These are phyloP conservation scores for Xylariaceae sp. DNA, from an alignment of 2,329 filamentous ascomycete species.

Conservation along the genomic window DNA sequence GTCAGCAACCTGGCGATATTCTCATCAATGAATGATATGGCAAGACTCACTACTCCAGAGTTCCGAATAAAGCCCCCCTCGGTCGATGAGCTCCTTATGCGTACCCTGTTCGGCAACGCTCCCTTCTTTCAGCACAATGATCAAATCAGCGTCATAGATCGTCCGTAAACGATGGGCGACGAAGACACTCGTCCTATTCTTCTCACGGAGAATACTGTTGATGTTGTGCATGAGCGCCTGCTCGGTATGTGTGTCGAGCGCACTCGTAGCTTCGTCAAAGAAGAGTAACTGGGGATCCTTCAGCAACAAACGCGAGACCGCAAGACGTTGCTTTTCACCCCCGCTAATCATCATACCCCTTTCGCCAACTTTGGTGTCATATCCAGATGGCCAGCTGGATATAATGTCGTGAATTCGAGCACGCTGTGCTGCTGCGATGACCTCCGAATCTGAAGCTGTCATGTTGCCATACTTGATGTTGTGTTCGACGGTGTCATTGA, in stretches of 20 bases:
- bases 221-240: slow-evolving; percentile 88
- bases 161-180: slow-evolving; percentile 89
- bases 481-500: slow-evolving; percentile 93
- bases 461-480: slow-evolving; percentile 93
- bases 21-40: neutral
- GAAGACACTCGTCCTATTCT: slow-evolving; percentile 86
- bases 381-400: slow-evolving; percentile 76
- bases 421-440: slow-evolving; percentile 72
- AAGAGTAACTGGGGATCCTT: slow-evolving; percentile 89
- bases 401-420: slow-evolving; percentile 85
- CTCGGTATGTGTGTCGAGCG: slow-evolving; percentile 90
- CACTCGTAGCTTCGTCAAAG: slow-evolving; percentile 93
- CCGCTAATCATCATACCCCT: slow-evolving; percentile 95
- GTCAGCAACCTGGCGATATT: neutral
- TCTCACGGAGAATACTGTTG: slow-evolving; percentile 86
- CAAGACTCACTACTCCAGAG: slow-evolving; percentile 75
- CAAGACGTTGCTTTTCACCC: slow-evolving; percentile 88
- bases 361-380: slow-evolving; percentile 87
- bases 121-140: slow-evolving; percentile 84
- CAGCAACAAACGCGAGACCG: slow-evolving; percentile 75
- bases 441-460: slow-evolving; percentile 66
- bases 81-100: slow-evolving; percentile 77
- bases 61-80: slow-evolving; percentile 76
- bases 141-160: slow-evolving; percentile 89
- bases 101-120: slow-evolving; percentile 85